Base-by-base conservation (phyloP, 805 yeast species). In the Teunomyces atbi region DNA sequence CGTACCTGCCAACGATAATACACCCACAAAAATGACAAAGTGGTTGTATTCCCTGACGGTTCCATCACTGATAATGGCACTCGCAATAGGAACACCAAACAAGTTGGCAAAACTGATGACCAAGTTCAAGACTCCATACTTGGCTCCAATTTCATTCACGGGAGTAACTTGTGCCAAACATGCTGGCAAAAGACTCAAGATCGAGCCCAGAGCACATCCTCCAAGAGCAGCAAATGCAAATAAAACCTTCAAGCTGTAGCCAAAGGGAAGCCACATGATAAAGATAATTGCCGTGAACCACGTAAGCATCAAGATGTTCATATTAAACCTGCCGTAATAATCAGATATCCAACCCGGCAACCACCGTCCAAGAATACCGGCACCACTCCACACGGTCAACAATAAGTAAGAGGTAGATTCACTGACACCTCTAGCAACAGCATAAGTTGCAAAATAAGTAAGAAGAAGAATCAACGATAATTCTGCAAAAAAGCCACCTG, bases 241-340 rank as follows among this genome's bases (percentile, higher is more conserved):
- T 10, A 69, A 52, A 1, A 61, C 67, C 11, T 45, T 50, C 12
- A 53, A 30, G 27, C 26, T 43, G 19, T 49, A 48, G 3, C 73
- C 75, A 47, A 65, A 65, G 10, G 71, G 71, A 16, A 65, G 56
- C 68, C 71, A 65, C 13, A 68, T 56, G 6, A 54, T 58, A 44
- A 68, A 56, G 5, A 66, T 57, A 32, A 61, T 52, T 6, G 66
- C 12, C 21, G 54, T 50, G 38, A 56, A 60, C 6, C 61, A 55
- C 2, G 53, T 10, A 11, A 68, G 49, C 73, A 69, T 67, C 15
- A 53, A 26, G 18, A 69, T 55, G 52, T 65, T 66, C 19, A 69
- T 58, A 48, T 66, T 66, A 52, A 58, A 65, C 13, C 57, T 52
- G 5, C 71, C 71, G 44, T 47, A 54, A 19, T 47, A 28, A 46